phyloP scores from a whole-genome alignment of 441 rosid genomes.

The Corymbia citriodora region DNA sequence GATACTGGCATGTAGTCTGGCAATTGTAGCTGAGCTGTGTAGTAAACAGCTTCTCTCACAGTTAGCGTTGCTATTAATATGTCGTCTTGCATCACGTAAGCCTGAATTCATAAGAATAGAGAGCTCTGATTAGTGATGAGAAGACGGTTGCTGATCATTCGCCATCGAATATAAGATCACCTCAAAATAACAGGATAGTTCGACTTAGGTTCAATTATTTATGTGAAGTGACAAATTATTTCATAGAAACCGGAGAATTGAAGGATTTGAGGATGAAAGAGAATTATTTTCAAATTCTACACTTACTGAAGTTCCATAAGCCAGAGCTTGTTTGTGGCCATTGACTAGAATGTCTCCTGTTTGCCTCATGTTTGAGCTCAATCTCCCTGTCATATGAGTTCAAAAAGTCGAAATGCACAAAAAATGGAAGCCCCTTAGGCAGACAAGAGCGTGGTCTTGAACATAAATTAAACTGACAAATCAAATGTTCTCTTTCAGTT shows the following conservation, averaged over 20 bases:
- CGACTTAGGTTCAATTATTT: not conserved
- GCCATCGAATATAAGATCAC: not conserved
- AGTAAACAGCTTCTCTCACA: conserved; percentile 8
- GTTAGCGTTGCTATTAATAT: not conserved
- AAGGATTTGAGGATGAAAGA: not conserved
- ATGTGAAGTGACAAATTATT: not conserved
- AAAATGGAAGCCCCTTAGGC: not conserved
- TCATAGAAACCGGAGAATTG: not conserved
- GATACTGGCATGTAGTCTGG: not conserved
- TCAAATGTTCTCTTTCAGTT: not conserved
- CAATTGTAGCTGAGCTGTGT: conserved; percentile 13
- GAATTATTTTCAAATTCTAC: not conserved
- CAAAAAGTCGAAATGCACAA: not conserved
- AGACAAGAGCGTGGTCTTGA: not conserved
- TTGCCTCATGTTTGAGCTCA: not conserved
- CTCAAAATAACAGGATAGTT: not conserved
- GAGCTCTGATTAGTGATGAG: not conserved
- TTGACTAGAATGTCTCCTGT: conserved; percentile 5
- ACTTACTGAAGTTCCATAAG: conserved; percentile 12
- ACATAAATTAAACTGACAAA: not conserved
- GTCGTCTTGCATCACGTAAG: conserved; percentile 15
- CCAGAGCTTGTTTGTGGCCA: conserved; percentile 4
- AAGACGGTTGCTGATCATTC: not conserved
- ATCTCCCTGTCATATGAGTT: not conserved
- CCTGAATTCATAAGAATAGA: not conserved